Evolutionary conservation across 306 rosid genomes (phyloP).

Genomic region (Quercus variabilis): DNA sequence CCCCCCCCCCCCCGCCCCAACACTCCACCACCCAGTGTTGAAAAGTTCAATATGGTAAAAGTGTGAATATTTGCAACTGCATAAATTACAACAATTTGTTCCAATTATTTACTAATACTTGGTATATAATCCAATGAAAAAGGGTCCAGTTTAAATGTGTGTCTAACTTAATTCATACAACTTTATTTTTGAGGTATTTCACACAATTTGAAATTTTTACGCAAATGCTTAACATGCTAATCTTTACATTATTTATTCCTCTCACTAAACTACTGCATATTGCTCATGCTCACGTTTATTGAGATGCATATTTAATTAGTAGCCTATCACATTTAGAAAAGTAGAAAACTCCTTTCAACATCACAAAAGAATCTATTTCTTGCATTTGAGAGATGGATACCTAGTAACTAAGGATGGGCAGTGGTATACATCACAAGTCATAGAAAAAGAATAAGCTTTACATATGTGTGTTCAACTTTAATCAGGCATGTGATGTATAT

Average conservation of each 20-base stretch:
- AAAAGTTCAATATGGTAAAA: not conserved
- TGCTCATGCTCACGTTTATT: not conserved
- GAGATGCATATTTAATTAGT: not conserved
- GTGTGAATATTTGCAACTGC: not conserved
- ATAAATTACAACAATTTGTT: not conserved
- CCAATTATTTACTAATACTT: not conserved
- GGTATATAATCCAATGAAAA: not conserved
- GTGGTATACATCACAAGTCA: conserved; percentile 3
- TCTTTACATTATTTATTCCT: not conserved
- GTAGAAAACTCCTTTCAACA: not conserved
- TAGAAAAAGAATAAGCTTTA: conserved; percentile 12
- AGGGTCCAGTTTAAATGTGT: not conserved
- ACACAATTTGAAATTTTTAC: not conserved
- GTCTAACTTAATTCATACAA: not conserved
- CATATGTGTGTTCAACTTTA: too few species aligned
- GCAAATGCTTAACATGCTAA: not conserved
- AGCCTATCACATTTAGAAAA: not conserved
- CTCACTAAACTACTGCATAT: not conserved
- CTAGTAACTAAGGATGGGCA: not conserved
- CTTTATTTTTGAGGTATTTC: not conserved
- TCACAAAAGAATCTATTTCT: not conserved
- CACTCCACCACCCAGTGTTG: not conserved
- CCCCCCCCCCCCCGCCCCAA: too few species aligned
- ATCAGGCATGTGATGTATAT: too few species aligned
- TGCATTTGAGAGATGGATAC: conserved; percentile 3